Evolutionary conservation across 208 protist genomes (phyloP), one percentile per base, ranked within the genome.

Genomic region (Crithidia sp.): DNA sequence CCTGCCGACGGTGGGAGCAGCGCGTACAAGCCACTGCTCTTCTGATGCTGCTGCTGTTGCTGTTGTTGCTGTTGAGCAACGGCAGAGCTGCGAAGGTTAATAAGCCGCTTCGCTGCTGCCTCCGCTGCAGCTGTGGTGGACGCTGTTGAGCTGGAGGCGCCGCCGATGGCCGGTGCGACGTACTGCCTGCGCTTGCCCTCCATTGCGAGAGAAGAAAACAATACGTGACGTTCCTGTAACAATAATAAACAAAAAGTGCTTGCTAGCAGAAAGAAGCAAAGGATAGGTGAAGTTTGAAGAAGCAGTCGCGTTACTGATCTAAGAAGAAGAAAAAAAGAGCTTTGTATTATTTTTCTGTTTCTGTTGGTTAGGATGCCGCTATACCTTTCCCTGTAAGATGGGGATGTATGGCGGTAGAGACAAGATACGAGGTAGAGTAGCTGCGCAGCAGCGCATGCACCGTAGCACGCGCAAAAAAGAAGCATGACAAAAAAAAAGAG

Each of bases 181-280:
- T 79, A 79, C 40, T 73, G 66, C 39, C 74, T 52, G 44, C 67
- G 67, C 40, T 79, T 79, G n/a, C 74, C 67, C 39, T 73, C 60
- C 66, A 73, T 49, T 49, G 12, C 45, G 9, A 49, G 45, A 49
- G 45, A 49, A 49, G 44, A 7, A 49, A 49, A 49, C 2, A 13
- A 49, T 7, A 49, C 28, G 28, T 28, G 28, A 28, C 28, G 2
- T 9, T 17, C 14, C 6, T 6, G 16, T 5, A 28, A n/a, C 7
- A 55, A 52, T 28, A 64, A 64, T 52, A 37, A 41, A 64, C 2
- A 52, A 14, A 41, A 55, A 45, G 28, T 49, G 45, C 12, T 7
- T 49, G 45, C 45, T 49, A 13, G 45, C 45, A 49, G 12, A 49
- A 49, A 49, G 12, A 49, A 49, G 5, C 12, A 28, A 17, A 39